phyloP scores from a whole-genome alignment of 345 rosid genomes.

The Eucalyptus sp. region DNA sequence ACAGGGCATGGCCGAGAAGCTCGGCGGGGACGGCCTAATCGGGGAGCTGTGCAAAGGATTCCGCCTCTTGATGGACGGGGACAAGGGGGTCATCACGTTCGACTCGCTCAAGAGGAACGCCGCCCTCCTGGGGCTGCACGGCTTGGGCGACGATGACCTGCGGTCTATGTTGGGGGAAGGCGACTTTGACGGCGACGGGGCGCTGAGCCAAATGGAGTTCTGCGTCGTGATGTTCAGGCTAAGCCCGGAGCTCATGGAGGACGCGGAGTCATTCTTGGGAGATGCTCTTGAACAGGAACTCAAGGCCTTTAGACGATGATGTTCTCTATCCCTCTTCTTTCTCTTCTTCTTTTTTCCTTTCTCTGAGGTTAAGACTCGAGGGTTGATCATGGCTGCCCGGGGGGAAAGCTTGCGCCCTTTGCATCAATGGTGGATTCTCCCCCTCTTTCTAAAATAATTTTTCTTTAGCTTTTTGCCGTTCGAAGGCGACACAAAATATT shows the following conservation, averaged over 20 bases:
- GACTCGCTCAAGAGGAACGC: too few relatives aligned
- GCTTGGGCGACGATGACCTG: not conserved
- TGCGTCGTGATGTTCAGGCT: constrained; percentile 45
- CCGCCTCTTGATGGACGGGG: constrained; percentile 23
- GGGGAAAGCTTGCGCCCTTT: not conserved
- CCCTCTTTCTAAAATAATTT: not conserved
- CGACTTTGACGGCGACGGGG: constrained; percentile 37
- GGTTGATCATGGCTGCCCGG: not conserved
- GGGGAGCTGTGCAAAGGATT: constrained; percentile 39
- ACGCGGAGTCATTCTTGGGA: not conserved
- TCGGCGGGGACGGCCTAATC: constrained; percentile 33
- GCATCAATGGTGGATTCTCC: not conserved
- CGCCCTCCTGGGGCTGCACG: too few relatives aligned
- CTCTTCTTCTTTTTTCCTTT: not conserved
- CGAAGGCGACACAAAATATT: too few relatives aligned
- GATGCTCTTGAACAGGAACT: not conserved
- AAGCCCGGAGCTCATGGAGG: constrained; percentile 45
- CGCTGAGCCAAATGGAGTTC: constrained; percentile 34
- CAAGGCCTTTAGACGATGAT: not conserved
- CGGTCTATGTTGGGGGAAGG: constrained; percentile 35
- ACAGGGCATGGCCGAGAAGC: constrained; percentile 25
- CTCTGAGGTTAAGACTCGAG: not conserved
- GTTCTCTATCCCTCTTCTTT: not conserved
- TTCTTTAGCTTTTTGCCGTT: not conserved
- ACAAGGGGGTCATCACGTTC: constrained; percentile 13